A percentile compares a stretch with the other conserved stretches of the same genome.
These are phyloP conservation scores for Sordariomycetes sp. DNA, from an alignment of 2,329 filamentous ascomycete genomes.

Conservation along the genomic window DNA sequence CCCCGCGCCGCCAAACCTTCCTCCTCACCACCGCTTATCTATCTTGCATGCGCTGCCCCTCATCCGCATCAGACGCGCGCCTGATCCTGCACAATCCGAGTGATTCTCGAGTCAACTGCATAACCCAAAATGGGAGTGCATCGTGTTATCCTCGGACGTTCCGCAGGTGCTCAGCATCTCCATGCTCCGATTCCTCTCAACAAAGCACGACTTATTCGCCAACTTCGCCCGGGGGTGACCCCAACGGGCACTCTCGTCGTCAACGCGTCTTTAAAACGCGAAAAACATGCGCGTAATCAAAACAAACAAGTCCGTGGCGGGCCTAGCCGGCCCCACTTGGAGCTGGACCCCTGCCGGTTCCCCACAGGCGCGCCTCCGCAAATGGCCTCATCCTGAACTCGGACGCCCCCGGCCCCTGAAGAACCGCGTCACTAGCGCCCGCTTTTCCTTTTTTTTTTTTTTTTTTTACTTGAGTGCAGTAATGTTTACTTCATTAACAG, in stretches of 20 bases:
- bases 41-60: no score
- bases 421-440: background rate
- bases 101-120: no score
- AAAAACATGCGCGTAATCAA: background rate
- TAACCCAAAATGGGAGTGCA: no score
- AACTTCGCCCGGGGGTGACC: background rate
- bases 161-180: background rate
- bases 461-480: no score
- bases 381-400: background rate
- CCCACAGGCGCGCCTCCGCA: background rate
- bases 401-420: background rate
- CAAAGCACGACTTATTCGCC: background rate
- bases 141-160: background rate
- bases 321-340: background rate
- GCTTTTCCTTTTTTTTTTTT: no score
- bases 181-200: background rate
- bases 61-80: no score
- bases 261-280: background rate
- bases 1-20: no score
- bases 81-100: no score
- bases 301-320: background rate
- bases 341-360: background rate
- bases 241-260: no score
- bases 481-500: background rate
- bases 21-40: no score